phyloP scores from a whole-genome alignment of 495 filamentous ascomycete species.

The Parathielavia hyrcaniae region DNA sequence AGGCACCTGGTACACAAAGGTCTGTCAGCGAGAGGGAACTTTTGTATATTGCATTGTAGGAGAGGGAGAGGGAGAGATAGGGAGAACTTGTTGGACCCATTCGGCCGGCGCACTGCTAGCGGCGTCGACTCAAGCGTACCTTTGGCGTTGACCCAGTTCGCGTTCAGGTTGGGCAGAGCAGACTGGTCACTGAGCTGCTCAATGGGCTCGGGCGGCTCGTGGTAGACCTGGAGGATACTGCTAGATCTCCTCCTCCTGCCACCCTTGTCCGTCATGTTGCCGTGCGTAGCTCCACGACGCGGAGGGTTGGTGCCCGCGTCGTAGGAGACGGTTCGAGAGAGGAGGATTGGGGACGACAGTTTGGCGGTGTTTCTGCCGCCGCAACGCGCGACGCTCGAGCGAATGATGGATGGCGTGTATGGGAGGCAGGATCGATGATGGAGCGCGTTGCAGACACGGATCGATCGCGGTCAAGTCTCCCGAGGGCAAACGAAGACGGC shows the following conservation, averaged over 20 bases:
- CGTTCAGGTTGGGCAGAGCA: slow-evolving; percentile 89
- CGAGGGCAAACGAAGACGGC: slow-evolving; percentile 7
- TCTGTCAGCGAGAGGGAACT: slow-evolving; percentile 12
- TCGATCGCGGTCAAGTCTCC: slow-evolving; percentile 1
- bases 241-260: slow-evolving; percentile 84
- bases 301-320: slow-evolving; percentile 64
- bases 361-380: slow-evolving; percentile 62
- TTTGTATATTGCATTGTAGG: not conserved
- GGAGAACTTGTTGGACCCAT: not conserved
- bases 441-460: not conserved
- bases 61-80: too few species aligned
- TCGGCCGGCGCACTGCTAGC: not conserved
- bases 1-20: slow-evolving; percentile 63
- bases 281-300: slow-evolving; percentile 40
- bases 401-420: not conserved
- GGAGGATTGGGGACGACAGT: slow-evolving; percentile 70
- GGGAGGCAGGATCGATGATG: not conserved
- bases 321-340: slow-evolving; percentile 75
- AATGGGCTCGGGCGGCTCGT: slow-evolving; percentile 86
- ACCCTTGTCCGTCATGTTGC: slow-evolving; percentile 46
- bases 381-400: slow-evolving; percentile 20
- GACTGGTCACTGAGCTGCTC: slow-evolving; percentile 96
- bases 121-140: slow-evolving; percentile 50
- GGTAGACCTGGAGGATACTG: slow-evolving; percentile 81
- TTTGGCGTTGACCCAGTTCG: slow-evolving; percentile 98